Conservation (phyloP, 768 basidiomycete genomes). For the Goffeauzyma gilvescens region DNA sequence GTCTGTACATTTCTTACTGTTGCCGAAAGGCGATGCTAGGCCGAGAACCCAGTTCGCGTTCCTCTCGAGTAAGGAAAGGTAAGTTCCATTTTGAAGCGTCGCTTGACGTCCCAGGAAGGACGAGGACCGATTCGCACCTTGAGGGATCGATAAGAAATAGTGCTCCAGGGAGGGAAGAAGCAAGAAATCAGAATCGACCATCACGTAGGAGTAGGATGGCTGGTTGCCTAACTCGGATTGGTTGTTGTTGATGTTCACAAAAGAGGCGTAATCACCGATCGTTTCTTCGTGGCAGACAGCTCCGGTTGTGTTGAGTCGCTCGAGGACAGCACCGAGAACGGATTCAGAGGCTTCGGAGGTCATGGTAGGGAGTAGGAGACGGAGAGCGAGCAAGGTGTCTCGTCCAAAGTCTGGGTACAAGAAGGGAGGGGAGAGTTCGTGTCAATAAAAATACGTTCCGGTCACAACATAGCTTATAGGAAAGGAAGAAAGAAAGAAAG, state of each 20-base stretch:
- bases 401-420: conserved; percentile 18
- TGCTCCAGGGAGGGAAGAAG: conserved; percentile 36
- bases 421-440: not conserved
- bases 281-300: conserved; percentile 37
- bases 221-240: conserved; percentile 33
- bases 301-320: conserved; percentile 35
- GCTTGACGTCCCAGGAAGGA: conserved; percentile 32
- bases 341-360: conserved; percentile 35
- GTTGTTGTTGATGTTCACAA: conserved; percentile 35
- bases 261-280: conserved; percentile 34
- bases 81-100: conserved; percentile 36
- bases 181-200: conserved; percentile 37
- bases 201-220: conserved; percentile 32
- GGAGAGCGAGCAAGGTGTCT: conserved; percentile 37
- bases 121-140: conserved; percentile 32
- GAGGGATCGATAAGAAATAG: conserved; percentile 37
- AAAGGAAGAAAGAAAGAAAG: not conserved
- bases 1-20: conserved; percentile 20
- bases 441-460: not conserved
- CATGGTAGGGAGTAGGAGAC: conserved; percentile 35
- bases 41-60: conserved; percentile 35
- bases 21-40: conserved; percentile 34
- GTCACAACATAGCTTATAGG: not conserved
- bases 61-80: conserved; percentile 33
- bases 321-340: conserved; percentile 37